Evolutionary conservation across 1,139 yeast species (phyloP).

Genomic region (Candida tropicalis): DNA sequence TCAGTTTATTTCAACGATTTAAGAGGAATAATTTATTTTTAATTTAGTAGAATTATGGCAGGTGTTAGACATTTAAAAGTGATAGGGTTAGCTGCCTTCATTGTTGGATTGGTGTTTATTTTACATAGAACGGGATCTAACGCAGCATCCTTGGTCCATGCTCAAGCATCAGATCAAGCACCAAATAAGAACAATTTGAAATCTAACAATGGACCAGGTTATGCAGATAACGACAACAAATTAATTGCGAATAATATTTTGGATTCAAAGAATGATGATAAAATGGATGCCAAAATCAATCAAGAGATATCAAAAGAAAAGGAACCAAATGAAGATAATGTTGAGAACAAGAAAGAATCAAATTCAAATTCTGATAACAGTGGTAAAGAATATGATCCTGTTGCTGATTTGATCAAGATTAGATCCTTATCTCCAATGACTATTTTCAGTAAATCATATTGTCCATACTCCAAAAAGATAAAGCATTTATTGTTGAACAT

Average conservation of each 20-base stretch:
- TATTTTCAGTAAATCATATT: constrained; percentile 67
- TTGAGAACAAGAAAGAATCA: constrained; percentile 6
- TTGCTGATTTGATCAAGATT: constrained; percentile 59
- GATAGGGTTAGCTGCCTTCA: constrained; percentile 20
- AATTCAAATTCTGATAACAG: constrained; percentile 10
- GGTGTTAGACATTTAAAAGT: constrained; percentile 23
- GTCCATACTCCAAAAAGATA: constrained; percentile 75
- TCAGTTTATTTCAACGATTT: no score
- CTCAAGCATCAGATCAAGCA: constrained; percentile 18
- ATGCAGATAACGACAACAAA: constrained; percentile 8
- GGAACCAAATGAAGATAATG: constrained; percentile 12
- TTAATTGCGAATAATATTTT: constrained; percentile 23
- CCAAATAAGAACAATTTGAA: constrained; percentile 13
- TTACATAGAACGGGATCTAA: constrained; percentile 19
- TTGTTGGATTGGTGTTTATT: constrained; percentile 19
- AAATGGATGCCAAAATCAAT: constrained; percentile 44
- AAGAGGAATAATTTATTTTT: no score
- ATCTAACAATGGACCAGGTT: constrained; percentile 5
- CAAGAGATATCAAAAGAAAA: constrained; percentile 36
- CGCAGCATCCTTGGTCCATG: constrained; percentile 17
- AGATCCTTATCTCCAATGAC: constrained; percentile 68
- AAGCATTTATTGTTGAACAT: constrained; percentile 65
- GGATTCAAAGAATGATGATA: constrained; percentile 38
- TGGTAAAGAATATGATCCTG: constrained; percentile 54
- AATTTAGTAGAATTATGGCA: constrained; percentile 14